A percentile compares a stretch with the other conserved stretches of the same genome.
Evolutionary conservation across 2,329 filamentous ascomycete species (phyloP).

Genomic region (Paecilomyces fulvus): DNA sequence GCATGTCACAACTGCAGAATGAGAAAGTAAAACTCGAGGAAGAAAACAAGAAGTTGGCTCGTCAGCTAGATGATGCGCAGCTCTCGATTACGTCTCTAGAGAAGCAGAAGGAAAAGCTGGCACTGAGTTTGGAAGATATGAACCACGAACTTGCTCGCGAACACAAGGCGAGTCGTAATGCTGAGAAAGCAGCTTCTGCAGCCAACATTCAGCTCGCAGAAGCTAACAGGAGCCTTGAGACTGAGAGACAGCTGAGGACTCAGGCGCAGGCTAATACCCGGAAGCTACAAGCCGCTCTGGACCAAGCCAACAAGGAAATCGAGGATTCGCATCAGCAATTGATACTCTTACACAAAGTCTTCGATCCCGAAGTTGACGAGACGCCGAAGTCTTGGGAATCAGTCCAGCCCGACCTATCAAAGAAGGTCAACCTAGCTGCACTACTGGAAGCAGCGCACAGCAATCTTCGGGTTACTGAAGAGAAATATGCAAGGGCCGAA

Average conservation of each 20-base stretch:
- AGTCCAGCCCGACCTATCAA: slow-evolving; percentile 58
- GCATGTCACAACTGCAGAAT: slow-evolving; percentile 65
- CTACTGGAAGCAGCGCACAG: slow-evolving; percentile 85
- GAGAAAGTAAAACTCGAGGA: slow-evolving; percentile 81
- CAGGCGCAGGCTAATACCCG: slow-evolving; percentile 82
- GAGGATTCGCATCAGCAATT: slow-evolving; percentile 72
- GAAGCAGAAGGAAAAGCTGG: slow-evolving; percentile 89
- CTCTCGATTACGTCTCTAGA: slow-evolving; percentile 74
- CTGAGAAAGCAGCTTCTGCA: slow-evolving; percentile 77
- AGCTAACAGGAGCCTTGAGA: slow-evolving; percentile 79
- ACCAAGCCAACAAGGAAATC: slow-evolving; percentile 72
- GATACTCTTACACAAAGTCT: slow-evolving; percentile 73
- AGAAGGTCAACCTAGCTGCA: slow-evolving; percentile 66
- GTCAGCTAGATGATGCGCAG: slow-evolving; percentile 79
- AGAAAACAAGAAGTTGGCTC: slow-evolving; percentile 68
- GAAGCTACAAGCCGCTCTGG: slow-evolving; percentile 69
- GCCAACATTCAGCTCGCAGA: slow-evolving; percentile 78
- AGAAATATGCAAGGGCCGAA: slow-evolving; percentile 74
- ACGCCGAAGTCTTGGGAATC: slow-evolving; percentile 60
- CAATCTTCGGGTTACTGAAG: slow-evolving; percentile 72
- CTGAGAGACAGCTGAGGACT: slow-evolving; percentile 72
- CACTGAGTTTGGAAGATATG: slow-evolving; percentile 79
- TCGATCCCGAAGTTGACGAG: slow-evolving; percentile 65
- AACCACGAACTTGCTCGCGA: slow-evolving; percentile 87
- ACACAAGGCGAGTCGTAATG: slow-evolving; percentile 79